Base-by-base conservation (phyloP, 306 rosid genomes). In the Corylus avellana region DNA sequence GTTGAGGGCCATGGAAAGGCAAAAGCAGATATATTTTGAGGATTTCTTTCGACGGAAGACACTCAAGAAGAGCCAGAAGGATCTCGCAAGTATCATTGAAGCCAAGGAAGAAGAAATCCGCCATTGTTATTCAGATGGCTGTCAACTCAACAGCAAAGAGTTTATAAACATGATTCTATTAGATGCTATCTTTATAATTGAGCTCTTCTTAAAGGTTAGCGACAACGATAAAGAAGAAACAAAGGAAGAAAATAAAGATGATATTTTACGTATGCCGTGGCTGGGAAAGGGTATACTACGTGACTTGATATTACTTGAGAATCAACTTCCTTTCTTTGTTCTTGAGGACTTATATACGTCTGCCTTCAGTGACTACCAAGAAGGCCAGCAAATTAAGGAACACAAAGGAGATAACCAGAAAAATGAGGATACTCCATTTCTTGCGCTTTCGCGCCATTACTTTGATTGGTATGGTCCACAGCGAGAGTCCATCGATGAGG, bases 251-350 rank as follows among this genome's bases (percentile, higher is more conserved):
- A n/a, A n/a, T n/a, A n/a, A 29, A 29, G 32, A 37, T 10, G 75
- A 80, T 13, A 59, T 85, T 9, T 6, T 46, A 4, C 44, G 78
- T 9, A 74, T 78, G 4, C 78, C 85, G 7, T 77, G 85, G 88
- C 63, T 85, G 75, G 35, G 37, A 39, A 70, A 57, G 32, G 64
- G 61, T 20, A 4, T 77, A 2, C 58, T 66, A 69, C 62, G 35
- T 12, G 87, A 80, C 3, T 49, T 84, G 62, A 67, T 80, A 6
- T 39, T 77, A 44, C 81, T 80, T 16, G 87, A 84, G 12, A 84
- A 84, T 73, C 87, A 76, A 58, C 69, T 84, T 50, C 84, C 87
- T 0, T 79, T 63, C 48, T 72, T 35, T 58, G 67, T 80, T 17
- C 77, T 84, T 7, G 25, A 46, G n/a, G 13, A 57, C 0, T 17